Conservation (phyloP, 1,139 yeast species). For the Blastobotrys elegans region DNA sequence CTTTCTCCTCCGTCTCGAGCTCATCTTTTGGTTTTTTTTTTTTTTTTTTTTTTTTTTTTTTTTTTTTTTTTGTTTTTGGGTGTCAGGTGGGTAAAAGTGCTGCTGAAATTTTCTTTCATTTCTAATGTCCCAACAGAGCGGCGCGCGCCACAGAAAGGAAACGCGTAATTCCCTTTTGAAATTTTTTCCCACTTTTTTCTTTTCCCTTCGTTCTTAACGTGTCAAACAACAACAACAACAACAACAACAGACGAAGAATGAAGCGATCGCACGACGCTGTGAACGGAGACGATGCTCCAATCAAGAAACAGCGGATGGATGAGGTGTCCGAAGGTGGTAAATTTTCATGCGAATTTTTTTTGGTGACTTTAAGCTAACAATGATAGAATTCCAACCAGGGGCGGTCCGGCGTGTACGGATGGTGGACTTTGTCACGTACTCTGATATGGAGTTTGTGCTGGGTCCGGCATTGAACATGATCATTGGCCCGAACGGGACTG, state of each 20-base stretch:
- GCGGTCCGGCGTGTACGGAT: conserved; percentile 62
- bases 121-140: not conserved
- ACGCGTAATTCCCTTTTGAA: no score
- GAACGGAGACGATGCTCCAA: not conserved
- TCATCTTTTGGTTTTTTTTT: conserved; percentile 3
- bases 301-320: not conserved
- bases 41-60: conserved; percentile 5
- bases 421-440: conserved; percentile 77
- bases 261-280: not conserved
- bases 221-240: no score
- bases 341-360: not conserved
- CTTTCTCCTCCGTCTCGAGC: conserved; percentile 7
- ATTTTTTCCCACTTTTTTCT: no score
- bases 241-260: not conserved
- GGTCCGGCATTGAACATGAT: conserved; percentile 89
- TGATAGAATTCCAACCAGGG: conserved; percentile 44
- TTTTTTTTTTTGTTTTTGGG: not conserved
- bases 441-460: conserved; percentile 67
- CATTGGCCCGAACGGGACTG: conserved; percentile 96
- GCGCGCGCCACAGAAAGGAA: no score
- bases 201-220: no score
- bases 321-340: not conserved
- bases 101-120: conserved; percentile 1
- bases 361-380: not conserved
- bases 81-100: conserved; percentile 2